Base-by-base conservation (phyloP, 148 eudicot species). In the Oxyria digyna region DNA sequence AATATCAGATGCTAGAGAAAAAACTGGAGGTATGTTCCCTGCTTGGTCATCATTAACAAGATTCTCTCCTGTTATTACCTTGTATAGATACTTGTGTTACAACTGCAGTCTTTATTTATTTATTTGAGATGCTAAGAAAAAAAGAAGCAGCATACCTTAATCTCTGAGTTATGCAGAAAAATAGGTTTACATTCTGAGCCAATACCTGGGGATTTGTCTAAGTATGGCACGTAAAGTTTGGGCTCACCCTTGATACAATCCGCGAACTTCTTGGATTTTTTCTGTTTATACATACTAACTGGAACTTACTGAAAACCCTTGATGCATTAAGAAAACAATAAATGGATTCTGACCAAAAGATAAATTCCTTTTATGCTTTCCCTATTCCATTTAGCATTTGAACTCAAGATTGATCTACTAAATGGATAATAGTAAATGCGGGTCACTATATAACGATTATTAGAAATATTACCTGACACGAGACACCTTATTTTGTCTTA, bases 1-100 rank as follows among this genome's bases (percentile, higher is more conserved):
- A 84, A 38, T 77, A 67, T 75, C 72, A 42, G 78, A 85, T 81
- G 80, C 90, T 90, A 69, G 84, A 87, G 69, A 70, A 81, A 24
- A 69, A 73, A 31, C 82, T 87, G 26, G 71, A 78, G 97, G 98
- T 93, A 76, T 63, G 67, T 14, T 48, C 57, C 17, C n/a, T 59
- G 46, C 20, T 15, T 59, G 17, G 50, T 32, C 43, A n/a, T 14
- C 18, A 41, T 65, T 15, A 50, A 42, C 41, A 59, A 14, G 46
- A 40, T 31, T 14, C 40, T 52, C 29, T 21, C 67, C 67, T 52
- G 73, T 46, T 74, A 71, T 68, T 67, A 41, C 50, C 40, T 23
- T 54, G 15, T 54, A 24, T 8, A 11, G 31, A 23, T 59, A 31
- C 15, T 29, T 59, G 37, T 59, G 38, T 29, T 59, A 59, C n/a